A percentile compares a stretch with the other conserved stretches of the same genome.
phyloP scores from a whole-genome alignment of 257 asterid species.

The Scutellaria galericulata region DNA sequence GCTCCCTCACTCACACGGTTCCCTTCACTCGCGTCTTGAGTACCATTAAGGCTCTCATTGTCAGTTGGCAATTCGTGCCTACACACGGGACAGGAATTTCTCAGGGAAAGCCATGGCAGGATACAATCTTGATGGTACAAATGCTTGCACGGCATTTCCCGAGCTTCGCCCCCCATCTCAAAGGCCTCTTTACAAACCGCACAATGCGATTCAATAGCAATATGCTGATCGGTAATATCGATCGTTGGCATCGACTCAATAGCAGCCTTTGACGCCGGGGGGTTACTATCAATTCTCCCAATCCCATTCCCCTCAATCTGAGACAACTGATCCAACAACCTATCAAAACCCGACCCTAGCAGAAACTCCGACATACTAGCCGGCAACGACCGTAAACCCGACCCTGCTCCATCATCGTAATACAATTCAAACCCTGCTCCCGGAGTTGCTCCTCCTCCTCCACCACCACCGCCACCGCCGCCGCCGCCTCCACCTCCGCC shows the following conservation, averaged over 20 bases:
- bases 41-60: slow-evolving; percentile 31
- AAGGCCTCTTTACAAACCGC: slow-evolving; percentile 91
- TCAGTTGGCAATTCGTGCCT: slow-evolving; percentile 78
- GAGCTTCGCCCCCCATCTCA: slow-evolving; percentile 66
- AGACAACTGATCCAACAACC: slow-evolving; percentile 75
- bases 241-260: slow-evolving; percentile 76
- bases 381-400: slow-evolving; percentile 80
- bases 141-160: slow-evolving; percentile 96
- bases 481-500: slow-evolving; percentile 17
- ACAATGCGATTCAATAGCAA: slow-evolving; percentile 60
- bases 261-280: slow-evolving; percentile 87
- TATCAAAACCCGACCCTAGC: slow-evolving; percentile 85
- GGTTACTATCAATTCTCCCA: slow-evolving; percentile 67
- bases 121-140: slow-evolving; percentile 85
- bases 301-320: slow-evolving; percentile 80
- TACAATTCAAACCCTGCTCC: slow-evolving; percentile 69
- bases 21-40: slow-evolving; percentile 34
- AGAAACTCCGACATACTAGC: slow-evolving; percentile 80
- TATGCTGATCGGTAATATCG: slow-evolving; percentile 54
- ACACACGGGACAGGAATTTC: slow-evolving; percentile 87
- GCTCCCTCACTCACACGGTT: slow-evolving; percentile 48
- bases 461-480: slow-evolving; percentile 22
- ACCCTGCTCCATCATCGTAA: slow-evolving; percentile 86
- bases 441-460: slow-evolving; percentile 39
- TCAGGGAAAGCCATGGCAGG: slow-evolving; percentile 78